Evolutionary conservation across 768 basidiomycete species (phyloP).

Genomic region (Mycena venus): DNA sequence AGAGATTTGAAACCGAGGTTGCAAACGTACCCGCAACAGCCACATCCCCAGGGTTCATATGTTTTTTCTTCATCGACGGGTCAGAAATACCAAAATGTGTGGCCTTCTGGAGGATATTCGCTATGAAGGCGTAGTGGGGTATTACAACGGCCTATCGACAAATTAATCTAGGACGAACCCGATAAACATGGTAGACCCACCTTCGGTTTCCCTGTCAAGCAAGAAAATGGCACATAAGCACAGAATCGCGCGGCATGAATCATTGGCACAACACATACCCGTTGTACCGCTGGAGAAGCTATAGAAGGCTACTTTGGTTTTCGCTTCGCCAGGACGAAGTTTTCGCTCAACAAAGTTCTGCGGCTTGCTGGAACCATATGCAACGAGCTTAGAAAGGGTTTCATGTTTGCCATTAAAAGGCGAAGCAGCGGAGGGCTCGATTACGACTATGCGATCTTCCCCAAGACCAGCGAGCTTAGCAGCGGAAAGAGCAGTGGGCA

Average conservation of each 20-base stretch:
- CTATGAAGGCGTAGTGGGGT: slow-evolving; percentile 74
- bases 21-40: slow-evolving; percentile 66
- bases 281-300: slow-evolving; percentile 85
- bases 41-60: slow-evolving; percentile 67
- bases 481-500: slow-evolving; percentile 60
- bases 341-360: slow-evolving; percentile 59
- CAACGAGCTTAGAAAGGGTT: slow-evolving; percentile 64
- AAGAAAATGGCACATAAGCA: not conserved
- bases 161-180: not conserved
- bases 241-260: slow-evolving; percentile 18
- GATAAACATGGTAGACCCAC: slow-evolving; percentile 34
- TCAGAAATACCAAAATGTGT: slow-evolving; percentile 62
- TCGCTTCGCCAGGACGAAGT: slow-evolving; percentile 70
- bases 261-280: slow-evolving; percentile 59
- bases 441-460: slow-evolving; percentile 57
- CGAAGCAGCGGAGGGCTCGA: slow-evolving; percentile 37
- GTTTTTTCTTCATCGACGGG: slow-evolving; percentile 53
- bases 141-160: slow-evolving; percentile 71
- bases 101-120: slow-evolving; percentile 74
- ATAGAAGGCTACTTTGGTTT: slow-evolving; percentile 73
- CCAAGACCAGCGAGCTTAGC: slow-evolving; percentile 56
- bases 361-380: slow-evolving; percentile 51
- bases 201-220: slow-evolving; percentile 51
- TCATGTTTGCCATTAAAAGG: slow-evolving; percentile 25
- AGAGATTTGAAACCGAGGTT: not conserved